A percentile compares a stretch with the other conserved stretches of the same genome.
phyloP scores from a whole-genome alignment of 495 filamentous ascomycete species.

The Neurospora sp. region DNA sequence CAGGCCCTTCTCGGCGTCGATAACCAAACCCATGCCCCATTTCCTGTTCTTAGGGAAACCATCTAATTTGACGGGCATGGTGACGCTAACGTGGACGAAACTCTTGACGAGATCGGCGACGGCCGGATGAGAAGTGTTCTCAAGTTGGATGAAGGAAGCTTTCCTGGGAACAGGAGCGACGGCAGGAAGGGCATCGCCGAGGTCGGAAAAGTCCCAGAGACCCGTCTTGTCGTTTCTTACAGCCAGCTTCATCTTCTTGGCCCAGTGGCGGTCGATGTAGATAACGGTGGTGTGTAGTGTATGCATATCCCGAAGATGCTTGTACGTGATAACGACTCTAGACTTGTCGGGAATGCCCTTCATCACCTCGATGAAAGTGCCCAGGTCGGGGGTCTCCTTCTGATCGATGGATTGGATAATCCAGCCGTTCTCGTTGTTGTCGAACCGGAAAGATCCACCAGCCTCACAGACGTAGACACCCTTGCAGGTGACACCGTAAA shows the following conservation, averaged over 20 bases:
- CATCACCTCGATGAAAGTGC: slow-evolving; percentile 87
- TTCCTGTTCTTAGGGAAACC: slow-evolving; percentile 88
- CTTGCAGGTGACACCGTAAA: slow-evolving; percentile 84
- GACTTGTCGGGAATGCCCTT: slow-evolving; percentile 80
- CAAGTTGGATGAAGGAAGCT: slow-evolving; percentile 82
- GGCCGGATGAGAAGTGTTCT: slow-evolving; percentile 79
- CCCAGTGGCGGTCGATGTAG: slow-evolving; percentile 91
- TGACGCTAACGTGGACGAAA: slow-evolving; percentile 86
- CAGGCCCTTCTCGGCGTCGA: slow-evolving; percentile 90
- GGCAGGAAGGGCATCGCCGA: slow-evolving; percentile 69
- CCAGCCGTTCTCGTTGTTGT: slow-evolving; percentile 85
- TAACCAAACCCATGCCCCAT: slow-evolving; percentile 88
- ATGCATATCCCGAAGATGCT: slow-evolving; percentile 90
- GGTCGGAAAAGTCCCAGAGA: slow-evolving; percentile 87
- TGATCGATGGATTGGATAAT: slow-evolving; percentile 83
- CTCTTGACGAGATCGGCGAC: slow-evolving; percentile 86
- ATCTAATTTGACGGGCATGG: slow-evolving; percentile 91
- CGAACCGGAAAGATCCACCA: slow-evolving; percentile 87
- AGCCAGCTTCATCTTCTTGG: slow-evolving; percentile 83
- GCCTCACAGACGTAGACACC: slow-evolving; percentile 95
- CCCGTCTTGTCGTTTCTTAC: slow-evolving; percentile 85
- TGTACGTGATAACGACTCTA: slow-evolving; percentile 86
- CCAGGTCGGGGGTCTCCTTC: slow-evolving; percentile 73
- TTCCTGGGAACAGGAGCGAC: slow-evolving; percentile 58
- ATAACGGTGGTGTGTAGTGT: slow-evolving; percentile 88